phyloP scores from a whole-genome alignment of 257 asterid genomes.

The Solanum boliviense region DNA sequence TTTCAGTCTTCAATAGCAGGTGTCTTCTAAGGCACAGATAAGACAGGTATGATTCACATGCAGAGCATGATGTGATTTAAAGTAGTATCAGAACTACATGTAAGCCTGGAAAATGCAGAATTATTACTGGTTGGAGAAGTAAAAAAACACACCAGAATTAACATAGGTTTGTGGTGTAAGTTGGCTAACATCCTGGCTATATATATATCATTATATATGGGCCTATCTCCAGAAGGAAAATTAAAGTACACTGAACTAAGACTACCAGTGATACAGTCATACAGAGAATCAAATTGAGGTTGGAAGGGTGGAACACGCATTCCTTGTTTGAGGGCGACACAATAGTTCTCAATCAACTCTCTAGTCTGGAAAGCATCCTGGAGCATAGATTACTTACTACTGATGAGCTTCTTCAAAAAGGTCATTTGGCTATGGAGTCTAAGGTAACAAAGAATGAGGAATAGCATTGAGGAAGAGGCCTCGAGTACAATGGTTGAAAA shows the following conservation, averaged over 20 bases:
- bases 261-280: not conserved
- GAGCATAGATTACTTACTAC: not conserved
- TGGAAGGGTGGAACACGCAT: not conserved
- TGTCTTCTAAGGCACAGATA: not conserved
- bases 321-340: not conserved
- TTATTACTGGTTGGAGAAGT: not conserved
- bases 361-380: not conserved
- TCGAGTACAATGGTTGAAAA: not conserved
- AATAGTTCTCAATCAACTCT: not conserved
- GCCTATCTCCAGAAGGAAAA: not conserved
- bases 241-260: not conserved
- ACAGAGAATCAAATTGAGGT: not conserved
- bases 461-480: not conserved
- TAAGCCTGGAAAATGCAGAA: not conserved
- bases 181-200: not conserved
- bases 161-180: not conserved
- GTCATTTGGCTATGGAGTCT: not conserved
- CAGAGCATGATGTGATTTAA: not conserved
- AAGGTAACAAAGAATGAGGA: not conserved
- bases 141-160: not conserved
- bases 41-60: not conserved
- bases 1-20: not conserved
- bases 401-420: not conserved
- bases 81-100: not conserved
- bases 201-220: not conserved